These are phyloP conservation scores for Metschnikowia anglica DNA, from an alignment of 805 yeast genomes.

Conservation along the genomic window DNA sequence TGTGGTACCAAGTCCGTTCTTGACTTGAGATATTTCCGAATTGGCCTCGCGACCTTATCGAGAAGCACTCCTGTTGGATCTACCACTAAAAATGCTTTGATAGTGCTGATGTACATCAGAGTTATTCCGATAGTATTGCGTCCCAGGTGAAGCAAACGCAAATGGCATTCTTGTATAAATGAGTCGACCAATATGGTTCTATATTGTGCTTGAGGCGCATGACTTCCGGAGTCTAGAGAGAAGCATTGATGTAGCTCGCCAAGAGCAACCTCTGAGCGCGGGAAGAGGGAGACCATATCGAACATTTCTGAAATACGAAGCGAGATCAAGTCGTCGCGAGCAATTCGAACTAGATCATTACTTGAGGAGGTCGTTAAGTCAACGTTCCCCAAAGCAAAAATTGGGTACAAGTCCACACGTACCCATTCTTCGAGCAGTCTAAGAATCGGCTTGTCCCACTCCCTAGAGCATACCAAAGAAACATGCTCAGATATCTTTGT, in stretches of 20 bases:
- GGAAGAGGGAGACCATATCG: conserved; percentile 54
- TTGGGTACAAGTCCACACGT: conserved; percentile 38
- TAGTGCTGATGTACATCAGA: conserved; percentile 64
- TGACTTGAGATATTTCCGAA: conserved; percentile 66
- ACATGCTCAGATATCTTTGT: conserved; percentile 35
- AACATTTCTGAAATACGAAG: conserved; percentile 59
- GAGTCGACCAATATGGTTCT: conserved; percentile 50
- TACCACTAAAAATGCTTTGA: conserved; percentile 67
- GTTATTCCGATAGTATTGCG: conserved; percentile 74
- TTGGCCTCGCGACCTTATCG: conserved; percentile 75
- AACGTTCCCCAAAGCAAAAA: conserved; percentile 22
- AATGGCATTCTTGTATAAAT: conserved; percentile 47
- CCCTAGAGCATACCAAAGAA: conserved; percentile 26
- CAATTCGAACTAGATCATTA: conserved; percentile 34
- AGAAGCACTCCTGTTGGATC: conserved; percentile 86
- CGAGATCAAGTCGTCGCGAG: conserved; percentile 40
- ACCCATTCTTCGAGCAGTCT: conserved; percentile 38
- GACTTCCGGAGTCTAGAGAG: conserved; percentile 20
- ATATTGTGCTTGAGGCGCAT: conserved; percentile 38
- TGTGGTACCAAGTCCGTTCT: conserved; percentile 70
- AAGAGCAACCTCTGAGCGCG: conserved; percentile 52
- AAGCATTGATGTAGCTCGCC: conserved; percentile 54
- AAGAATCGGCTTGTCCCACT: conserved; percentile 43
- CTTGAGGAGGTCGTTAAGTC: conserved; percentile 8
- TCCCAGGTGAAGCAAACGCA: conserved; percentile 70